Conservation (phyloP, 768 basidiomycete species). For the Trametes cinnabarina region DNA sequence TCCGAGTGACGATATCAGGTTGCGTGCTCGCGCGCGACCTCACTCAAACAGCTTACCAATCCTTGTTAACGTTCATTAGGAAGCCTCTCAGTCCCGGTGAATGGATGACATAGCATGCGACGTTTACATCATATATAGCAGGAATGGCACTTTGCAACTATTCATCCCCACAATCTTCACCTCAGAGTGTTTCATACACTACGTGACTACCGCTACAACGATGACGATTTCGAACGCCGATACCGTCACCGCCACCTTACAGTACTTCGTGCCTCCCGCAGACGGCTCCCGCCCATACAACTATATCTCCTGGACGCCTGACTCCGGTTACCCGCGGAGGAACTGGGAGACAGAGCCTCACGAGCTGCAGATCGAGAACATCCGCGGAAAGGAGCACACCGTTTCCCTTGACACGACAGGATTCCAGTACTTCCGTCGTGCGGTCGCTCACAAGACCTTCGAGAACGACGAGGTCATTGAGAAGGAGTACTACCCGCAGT, state of each 20-base stretch:
- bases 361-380: conserved; percentile 45
- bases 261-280: conserved; percentile 38
- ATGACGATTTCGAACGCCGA: conserved; percentile 15
- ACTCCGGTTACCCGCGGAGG: conserved; percentile 24
- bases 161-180: too few species aligned
- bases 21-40: not conserved
- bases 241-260: conserved; percentile 31
- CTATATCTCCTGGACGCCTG: conserved; percentile 35
- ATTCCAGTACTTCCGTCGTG: conserved; percentile 43
- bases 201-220: not conserved
- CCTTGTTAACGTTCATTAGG: not conserved
- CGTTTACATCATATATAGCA: conserved; percentile 3
- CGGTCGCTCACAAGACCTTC: conserved; percentile 49
- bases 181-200: too few species aligned
- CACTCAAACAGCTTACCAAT: not conserved
- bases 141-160: too few species aligned
- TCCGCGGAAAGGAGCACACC: conserved; percentile 48
- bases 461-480: conserved; percentile 49
- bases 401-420: conserved; percentile 49
- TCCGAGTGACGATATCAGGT: not conserved
- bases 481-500: conserved; percentile 60
- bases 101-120: not conserved
- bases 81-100: not conserved
- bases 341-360: conserved; percentile 38
- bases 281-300: conserved; percentile 43